Percentiles rank a stretch among this genome's conserved stretches.
phyloP scores from a whole-genome alignment of 148 eudicot species.

The Rhododendron simsii region DNA sequence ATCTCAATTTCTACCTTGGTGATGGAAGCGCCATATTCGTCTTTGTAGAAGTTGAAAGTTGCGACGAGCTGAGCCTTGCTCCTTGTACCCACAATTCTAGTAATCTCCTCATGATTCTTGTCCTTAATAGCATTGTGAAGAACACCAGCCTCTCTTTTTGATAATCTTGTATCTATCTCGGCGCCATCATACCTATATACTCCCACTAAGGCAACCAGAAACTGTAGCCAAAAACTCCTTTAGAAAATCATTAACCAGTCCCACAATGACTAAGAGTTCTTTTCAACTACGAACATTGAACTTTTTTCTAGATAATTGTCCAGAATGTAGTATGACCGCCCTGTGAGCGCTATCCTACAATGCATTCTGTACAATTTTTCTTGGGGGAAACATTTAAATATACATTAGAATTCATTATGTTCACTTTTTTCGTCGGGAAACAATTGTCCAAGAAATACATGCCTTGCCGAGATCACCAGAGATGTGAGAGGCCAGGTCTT shows the following conservation, averaged over 20 bases:
- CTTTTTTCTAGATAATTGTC: too few relatives aligned
- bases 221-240: constrained; percentile 30
- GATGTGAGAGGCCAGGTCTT: constrained; percentile 58
- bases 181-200: constrained; percentile 56
- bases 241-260: background rate
- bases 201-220: constrained; percentile 64
- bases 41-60: constrained; percentile 71
- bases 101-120: constrained; percentile 62
- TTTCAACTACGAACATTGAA: background rate
- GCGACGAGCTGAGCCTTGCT: constrained; percentile 80
- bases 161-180: constrained; percentile 47
- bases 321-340: too few relatives aligned
- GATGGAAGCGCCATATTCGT: constrained; percentile 56
- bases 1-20: constrained; percentile 46
- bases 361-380: too few relatives aligned
- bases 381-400: background rate
- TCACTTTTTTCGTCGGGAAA: background rate
- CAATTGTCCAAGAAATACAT: background rate
- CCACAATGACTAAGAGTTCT: background rate
- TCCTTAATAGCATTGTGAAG: constrained; percentile 52
- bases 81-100: constrained; percentile 70
- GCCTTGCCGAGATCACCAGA: constrained; percentile 62
- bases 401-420: background rate
- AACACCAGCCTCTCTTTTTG: constrained; percentile 56
- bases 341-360: too few relatives aligned